Percentiles rank a stretch among this genome's conserved stretches.
Evolutionary conservation across 345 rosid genomes (phyloP).

Genomic region (Eucalyptus erythrocorys): DNA sequence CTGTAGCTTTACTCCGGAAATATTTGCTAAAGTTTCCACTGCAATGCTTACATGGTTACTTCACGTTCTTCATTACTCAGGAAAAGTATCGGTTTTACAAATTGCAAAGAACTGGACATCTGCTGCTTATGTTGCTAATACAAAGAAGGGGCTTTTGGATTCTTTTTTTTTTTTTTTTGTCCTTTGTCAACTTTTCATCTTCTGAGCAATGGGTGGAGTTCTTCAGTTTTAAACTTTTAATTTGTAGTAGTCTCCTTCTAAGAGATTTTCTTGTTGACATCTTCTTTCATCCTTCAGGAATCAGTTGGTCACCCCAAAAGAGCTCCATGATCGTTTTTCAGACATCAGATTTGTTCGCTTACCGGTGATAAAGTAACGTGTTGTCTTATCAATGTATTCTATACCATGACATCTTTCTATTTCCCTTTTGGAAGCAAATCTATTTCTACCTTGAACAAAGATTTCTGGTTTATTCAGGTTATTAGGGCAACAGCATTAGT

Average conservation of each 20-base stretch:
- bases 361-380: slow-evolving; percentile 47
- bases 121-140: background rate
- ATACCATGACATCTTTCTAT: background rate
- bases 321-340: slow-evolving; percentile 56
- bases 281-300: slow-evolving; percentile 28
- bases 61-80: background rate
- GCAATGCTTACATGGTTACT: background rate
- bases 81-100: background rate
- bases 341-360: slow-evolving; percentile 74
- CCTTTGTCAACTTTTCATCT: background rate
- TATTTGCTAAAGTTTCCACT: background rate
- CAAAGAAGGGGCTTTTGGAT: background rate
- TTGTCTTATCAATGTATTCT: background rate
- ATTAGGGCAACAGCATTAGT: background rate
- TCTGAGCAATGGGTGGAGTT: slow-evolving; percentile 26
- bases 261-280: background rate
- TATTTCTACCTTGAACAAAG: background rate
- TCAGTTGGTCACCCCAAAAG: slow-evolving; percentile 41
- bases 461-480: background rate
- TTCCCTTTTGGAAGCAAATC: background rate
- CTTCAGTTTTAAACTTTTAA: background rate
- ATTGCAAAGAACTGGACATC: background rate
- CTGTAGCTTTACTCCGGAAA: background rate
- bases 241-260: background rate
- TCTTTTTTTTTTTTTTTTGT: background rate